Base-by-base conservation (phyloP, 495 filamentous ascomycete genomes). In the Talaromyces ruber region DNA sequence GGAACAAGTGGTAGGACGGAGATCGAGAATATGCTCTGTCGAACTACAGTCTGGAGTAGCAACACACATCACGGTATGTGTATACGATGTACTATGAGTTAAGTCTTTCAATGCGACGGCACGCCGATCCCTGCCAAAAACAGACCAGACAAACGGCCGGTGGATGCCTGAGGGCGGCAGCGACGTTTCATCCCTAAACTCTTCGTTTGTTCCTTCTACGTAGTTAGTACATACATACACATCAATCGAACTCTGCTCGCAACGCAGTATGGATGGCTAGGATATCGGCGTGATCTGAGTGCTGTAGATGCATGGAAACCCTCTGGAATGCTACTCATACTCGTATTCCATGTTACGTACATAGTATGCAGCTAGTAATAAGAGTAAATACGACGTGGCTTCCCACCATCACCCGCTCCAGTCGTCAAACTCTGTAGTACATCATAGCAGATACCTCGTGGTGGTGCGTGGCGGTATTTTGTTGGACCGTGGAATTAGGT, bases 121-220 rank as follows among this genome's bases (percentile, higher is more conserved):
- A n/a, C 4, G 47, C 9, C 22, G 47, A 52, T 52, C 47, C 24
- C 47, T 52, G 8, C 47, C 47, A 25, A 4, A 52, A 52, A 18
- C 0, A 52, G 47, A 52, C 47, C 22, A 52, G 47, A 52, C 24
- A 52, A 52, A 24, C 47, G 47, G 47, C 47, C 34, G 28, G 28
- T 3, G 28, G 28, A 29, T 29, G 28, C 28, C 28, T 47, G 3
- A 47, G 39, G 18, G 12, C 18, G 39, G 28, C 28, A 54, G 51
- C 51, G 51, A 54, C 51, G 51, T 54, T 54, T 54, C 51, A 54
- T 54, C 51, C n/a, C n/a, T n/a, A n/a, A n/a, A n/a, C n/a, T n/a
- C n/a, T n/a, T n/a, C n/a, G n/a, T n/a, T n/a, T n/a, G n/a, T n/a
- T n/a, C n/a, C n/a, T n/a, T n/a, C n/a, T n/a, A n/a, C n/a, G n/a